These are phyloP conservation scores for Eucalyptus victrix DNA, from an alignment of 345 rosid genomes.

Conservation along the genomic window DNA sequence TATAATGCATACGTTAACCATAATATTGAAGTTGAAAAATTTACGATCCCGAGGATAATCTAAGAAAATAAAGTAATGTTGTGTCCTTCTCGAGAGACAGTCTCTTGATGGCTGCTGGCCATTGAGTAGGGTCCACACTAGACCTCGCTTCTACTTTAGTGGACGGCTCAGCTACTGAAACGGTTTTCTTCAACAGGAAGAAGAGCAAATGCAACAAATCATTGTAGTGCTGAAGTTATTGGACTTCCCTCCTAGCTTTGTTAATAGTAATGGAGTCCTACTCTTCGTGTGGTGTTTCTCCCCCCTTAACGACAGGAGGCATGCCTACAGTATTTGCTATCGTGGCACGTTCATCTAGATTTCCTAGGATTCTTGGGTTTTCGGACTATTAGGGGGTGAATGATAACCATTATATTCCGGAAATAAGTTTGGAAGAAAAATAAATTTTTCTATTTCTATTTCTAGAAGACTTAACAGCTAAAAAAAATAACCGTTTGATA, in stretches of 20 bases:
- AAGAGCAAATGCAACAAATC: background rate
- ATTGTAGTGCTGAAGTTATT: background rate
- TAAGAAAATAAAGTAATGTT: too few relatives aligned
- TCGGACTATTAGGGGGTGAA: background rate
- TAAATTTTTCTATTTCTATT: too few relatives aligned
- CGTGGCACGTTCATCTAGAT: background rate
- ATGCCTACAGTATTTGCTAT: background rate
- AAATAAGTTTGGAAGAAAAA: too few relatives aligned
- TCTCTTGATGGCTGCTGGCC: background rate
- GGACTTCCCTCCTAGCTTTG: background rate
- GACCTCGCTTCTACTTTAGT: background rate
- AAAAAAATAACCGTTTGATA: too few relatives aligned
- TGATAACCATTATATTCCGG: too few relatives aligned
- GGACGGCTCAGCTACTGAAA: background rate
- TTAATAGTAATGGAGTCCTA: background rate
- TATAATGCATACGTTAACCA: too few relatives aligned
- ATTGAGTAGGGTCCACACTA: background rate
- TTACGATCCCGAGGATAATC: rapidly evolving
- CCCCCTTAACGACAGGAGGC: background rate
- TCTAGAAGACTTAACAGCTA: too few relatives aligned
- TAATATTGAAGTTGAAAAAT: too few relatives aligned
- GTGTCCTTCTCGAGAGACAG: background rate
- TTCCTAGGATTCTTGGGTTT: background rate
- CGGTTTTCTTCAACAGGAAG: background rate
- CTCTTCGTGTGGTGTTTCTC: background rate